Base-by-base conservation (phyloP, 345 rosid species). In the Ceriops zippeliana region DNA sequence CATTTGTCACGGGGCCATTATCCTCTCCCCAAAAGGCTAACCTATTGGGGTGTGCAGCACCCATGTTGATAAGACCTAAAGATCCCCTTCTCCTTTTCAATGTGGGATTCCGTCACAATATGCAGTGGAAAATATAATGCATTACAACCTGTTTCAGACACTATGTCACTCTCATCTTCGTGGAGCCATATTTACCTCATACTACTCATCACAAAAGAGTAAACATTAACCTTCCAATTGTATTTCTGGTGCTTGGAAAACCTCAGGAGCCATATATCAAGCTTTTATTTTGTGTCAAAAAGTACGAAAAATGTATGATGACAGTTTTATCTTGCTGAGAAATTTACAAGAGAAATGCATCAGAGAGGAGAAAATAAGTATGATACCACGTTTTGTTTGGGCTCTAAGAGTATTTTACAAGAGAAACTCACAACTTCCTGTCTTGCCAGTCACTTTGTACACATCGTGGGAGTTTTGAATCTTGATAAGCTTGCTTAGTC, bases 211-310 rank as follows among this genome's bases (percentile, higher is more conserved):
- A 89, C 97, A 63, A 95, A 95, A 27, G 97, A 91, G 86, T 90
- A 95, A 75, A 95, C 97, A 70, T 95, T 97, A 62, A 95, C 99
- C 81, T 91, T 95, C 85, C 90, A 91, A 82, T 91, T 96, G 13
- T 91, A 91, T 84, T 79, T 91, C 72, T 91, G 81, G 81, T 91
- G 97, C 85, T 71, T 91, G 89, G 91, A 91, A 95, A 67, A 95
- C 96, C 82, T 91, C 99, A 64, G 99, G 99, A 83, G 96, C 99
- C 97, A 95, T 91, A 67, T 89, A 95, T 22, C 97, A 95, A 67
- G 91, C 99, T 95, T 79, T 66, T 71, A 65, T 83, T 73, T 66
- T n/a, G 52, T n/a, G 65, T 22, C 68, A 37, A 73, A 57, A 30
- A 66, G 62, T 72, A 62, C 19, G 24, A 57, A 72, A 58, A 78